These are phyloP conservation scores for Lipomyces mesembrius DNA, from an alignment of 805 yeast genomes.

Conservation along the genomic window DNA sequence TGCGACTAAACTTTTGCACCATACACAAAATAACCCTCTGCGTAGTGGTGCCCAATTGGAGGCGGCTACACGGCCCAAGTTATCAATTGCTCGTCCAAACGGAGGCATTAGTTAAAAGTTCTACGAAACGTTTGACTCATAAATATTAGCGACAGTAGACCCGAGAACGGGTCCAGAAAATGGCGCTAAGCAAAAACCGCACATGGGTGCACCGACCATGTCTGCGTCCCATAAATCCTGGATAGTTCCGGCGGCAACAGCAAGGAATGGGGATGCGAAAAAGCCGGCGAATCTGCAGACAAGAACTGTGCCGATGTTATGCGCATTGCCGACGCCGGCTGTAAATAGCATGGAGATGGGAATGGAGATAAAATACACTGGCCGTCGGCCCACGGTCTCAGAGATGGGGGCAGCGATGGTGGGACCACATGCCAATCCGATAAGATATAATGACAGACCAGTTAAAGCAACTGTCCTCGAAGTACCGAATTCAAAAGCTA, in stretches of 20 bases:
- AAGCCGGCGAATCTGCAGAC: constrained; percentile 76
- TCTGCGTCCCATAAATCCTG: constrained; percentile 72
- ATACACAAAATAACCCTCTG: too few relatives aligned
- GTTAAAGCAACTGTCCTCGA: constrained; percentile 65
- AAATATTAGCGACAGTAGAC: too few relatives aligned
- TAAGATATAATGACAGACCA: constrained; percentile 60
- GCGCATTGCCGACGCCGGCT: constrained; percentile 49
- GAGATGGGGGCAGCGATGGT: constrained; percentile 63
- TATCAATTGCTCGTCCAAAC: too few relatives aligned
- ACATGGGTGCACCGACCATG: constrained; percentile 70
- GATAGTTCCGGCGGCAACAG: constrained; percentile 85
- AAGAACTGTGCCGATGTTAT: constrained; percentile 62
- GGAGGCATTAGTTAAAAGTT: too few relatives aligned
- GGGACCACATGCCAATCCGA: constrained; percentile 60
- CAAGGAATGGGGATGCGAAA: constrained; percentile 79
- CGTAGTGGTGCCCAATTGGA: too few relatives aligned
- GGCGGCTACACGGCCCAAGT: too few relatives aligned
- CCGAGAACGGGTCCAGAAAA: constrained; percentile 60
- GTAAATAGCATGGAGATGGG: constrained; percentile 38
- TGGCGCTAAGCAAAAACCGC: constrained; percentile 70
- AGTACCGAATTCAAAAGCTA: constrained; percentile 54
- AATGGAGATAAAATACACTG: constrained; percentile 59
- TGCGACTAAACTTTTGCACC: too few relatives aligned
- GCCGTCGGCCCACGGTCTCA: constrained; percentile 64
- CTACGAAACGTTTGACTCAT: too few relatives aligned